A percentile compares a stretch with the other conserved stretches of the same genome.
These are phyloP conservation scores for Aspergillus quadricinctus DNA, from an alignment of 2,329 filamentous ascomycete species.

Conservation along the genomic window DNA sequence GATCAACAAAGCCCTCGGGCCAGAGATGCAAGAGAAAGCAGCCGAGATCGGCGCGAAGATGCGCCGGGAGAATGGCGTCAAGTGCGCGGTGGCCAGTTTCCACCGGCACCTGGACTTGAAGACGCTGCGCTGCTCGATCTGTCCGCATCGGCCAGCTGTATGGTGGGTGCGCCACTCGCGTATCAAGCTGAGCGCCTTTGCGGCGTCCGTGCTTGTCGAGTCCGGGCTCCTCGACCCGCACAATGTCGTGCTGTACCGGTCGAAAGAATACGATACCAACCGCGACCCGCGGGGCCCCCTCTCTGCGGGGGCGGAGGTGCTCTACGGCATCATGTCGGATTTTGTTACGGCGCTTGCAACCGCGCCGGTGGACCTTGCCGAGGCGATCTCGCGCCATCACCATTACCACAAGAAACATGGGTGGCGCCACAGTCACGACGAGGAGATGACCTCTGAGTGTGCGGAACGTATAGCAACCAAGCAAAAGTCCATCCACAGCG, in stretches of 20 bases:
- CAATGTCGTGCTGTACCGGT: conserved; percentile 66
- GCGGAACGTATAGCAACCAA: not conserved
- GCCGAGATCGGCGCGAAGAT: conserved; percentile 61
- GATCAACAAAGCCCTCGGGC: conserved; percentile 57
- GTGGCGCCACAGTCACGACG: not conserved
- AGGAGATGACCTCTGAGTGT: not conserved
- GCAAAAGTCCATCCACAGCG: not conserved
- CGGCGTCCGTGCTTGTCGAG: conserved; percentile 64
- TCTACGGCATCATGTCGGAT: conserved; percentile 76
- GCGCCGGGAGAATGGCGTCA: conserved; percentile 59
- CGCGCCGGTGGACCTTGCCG: conserved; percentile 51
- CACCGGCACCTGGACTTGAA: conserved; percentile 66
- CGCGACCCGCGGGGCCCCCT: conserved; percentile 76
- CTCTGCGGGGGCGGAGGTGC: conserved; percentile 68
- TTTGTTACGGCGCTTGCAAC: conserved; percentile 82
- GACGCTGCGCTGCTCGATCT: conserved; percentile 64
- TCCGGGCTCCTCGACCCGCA: conserved; percentile 62
- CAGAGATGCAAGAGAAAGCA: conserved; percentile 55
- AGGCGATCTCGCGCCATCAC: conserved; percentile 2
- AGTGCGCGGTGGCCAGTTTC: conserved; percentile 63
- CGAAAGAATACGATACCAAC: conserved; percentile 69
- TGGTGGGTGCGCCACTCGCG: conserved; percentile 70
- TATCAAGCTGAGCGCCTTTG: conserved; percentile 65
- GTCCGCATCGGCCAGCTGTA: conserved; percentile 64
- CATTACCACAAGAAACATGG: not conserved